Evolutionary conservation across 306 rosid species (phyloP).

Genomic region (Prunus padus): DNA sequence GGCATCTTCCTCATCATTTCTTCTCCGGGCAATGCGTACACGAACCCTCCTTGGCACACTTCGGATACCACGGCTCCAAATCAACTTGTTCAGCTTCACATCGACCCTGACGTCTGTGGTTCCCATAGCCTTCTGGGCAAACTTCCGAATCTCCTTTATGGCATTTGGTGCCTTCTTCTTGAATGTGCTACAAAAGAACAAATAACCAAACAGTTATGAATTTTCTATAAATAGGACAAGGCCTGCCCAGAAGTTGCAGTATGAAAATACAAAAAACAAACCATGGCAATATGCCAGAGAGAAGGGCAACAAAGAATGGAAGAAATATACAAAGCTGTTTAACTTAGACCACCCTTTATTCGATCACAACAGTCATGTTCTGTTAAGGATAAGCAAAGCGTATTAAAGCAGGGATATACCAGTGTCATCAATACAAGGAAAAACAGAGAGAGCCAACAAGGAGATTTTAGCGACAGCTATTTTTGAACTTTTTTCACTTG

Average conservation of each 20-base stretch:
- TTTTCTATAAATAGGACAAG: background rate
- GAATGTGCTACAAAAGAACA: constrained; percentile 28
- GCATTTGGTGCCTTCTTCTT: constrained; percentile 49
- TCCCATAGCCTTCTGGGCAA: constrained; percentile 34
- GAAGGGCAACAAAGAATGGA: background rate
- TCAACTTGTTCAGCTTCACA: constrained; percentile 37
- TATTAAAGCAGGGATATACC: background rate
- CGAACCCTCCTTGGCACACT: constrained; percentile 35
- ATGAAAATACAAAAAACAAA: background rate
- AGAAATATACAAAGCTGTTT: background rate
- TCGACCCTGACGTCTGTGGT: constrained; percentile 31
- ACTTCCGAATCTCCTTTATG: constrained; percentile 44
- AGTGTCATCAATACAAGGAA: background rate
- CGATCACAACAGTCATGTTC: background rate
- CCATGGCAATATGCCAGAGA: background rate
- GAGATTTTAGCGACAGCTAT: background rate
- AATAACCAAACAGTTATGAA: background rate
- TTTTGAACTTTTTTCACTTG: background rate
- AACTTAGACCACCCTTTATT: too few relatives aligned
- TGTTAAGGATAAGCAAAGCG: background rate
- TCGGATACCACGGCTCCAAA: constrained; percentile 35
- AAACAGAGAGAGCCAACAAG: background rate
- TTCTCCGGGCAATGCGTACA: constrained; percentile 30
- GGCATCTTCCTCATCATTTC: constrained; percentile 39
- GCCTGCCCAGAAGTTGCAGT: background rate